phyloP scores from a whole-genome alignment of 169 alveolate species.

The Plasmodium fragile region DNA sequence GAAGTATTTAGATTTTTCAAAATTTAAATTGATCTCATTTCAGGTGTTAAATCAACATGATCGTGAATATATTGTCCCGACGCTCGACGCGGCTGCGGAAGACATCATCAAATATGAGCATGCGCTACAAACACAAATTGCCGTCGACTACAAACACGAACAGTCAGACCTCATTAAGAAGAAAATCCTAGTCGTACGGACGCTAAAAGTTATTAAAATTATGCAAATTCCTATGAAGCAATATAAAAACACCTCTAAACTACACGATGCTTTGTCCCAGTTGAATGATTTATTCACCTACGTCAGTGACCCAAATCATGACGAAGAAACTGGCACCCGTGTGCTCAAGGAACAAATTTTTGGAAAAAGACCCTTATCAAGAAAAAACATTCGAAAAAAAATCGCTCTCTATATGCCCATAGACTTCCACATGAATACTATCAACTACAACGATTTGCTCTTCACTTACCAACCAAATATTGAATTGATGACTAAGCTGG shows the following conservation, averaged over 20 bases:
- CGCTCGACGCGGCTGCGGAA: neutral
- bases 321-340: neutral
- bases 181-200: slow-evolving; percentile 16
- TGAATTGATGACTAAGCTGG: slow-evolving; percentile 15
- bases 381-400: neutral
- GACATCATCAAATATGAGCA: slow-evolving; percentile 59
- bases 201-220: slow-evolving; percentile 53
- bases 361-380: neutral
- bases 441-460: slow-evolving; percentile 18
- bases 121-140: slow-evolving; percentile 12
- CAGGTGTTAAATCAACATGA: neutral
- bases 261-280: slow-evolving; percentile 10
- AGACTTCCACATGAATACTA: neutral
- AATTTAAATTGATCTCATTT: slow-evolving; percentile 7
- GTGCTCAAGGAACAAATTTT: neutral
- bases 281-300: slow-evolving; percentile 26
- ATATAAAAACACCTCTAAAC: slow-evolving; percentile 5
- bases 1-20: neutral
- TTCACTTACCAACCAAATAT: slow-evolving; percentile 28
- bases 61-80: slow-evolving; percentile 5
- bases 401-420: slow-evolving; percentile 32
- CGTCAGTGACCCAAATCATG: neutral
- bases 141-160: slow-evolving; percentile 7
- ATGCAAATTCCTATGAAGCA: slow-evolving; percentile 33
- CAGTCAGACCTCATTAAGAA: slow-evolving; percentile 27